These are phyloP conservation scores for Lachancea sp. DNA, from an alignment of 805 yeast genomes.

Conservation along the genomic window DNA sequence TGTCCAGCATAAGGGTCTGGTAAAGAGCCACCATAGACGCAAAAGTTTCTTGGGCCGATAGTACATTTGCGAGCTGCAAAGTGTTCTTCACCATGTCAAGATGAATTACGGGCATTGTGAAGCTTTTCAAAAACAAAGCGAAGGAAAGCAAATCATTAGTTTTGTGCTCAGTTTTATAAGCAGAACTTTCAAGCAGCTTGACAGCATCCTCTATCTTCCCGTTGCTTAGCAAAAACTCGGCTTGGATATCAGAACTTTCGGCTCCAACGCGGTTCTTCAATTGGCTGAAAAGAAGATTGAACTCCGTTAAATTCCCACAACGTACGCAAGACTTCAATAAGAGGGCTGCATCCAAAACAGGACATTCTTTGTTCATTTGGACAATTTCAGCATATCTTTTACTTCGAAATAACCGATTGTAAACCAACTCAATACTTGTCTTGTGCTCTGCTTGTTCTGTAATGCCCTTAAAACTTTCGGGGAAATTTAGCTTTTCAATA, in stretches of 20 bases:
- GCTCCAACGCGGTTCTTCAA: conserved; percentile 15
- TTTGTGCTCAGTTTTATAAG: conserved; percentile 14
- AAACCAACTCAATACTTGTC: conserved; percentile 19
- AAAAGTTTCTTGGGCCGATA: conserved; percentile 21
- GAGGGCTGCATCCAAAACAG: conserved; percentile 22
- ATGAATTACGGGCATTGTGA: conserved; percentile 11
- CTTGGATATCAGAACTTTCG: conserved; percentile 15
- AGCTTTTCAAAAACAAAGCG: conserved; percentile 23
- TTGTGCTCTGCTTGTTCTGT: conserved; percentile 27
- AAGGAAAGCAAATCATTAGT: conserved; percentile 21
- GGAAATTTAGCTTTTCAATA: conserved; percentile 22
- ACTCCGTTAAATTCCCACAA: conserved; percentile 20
- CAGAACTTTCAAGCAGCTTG: conserved; percentile 12
- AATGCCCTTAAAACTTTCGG: conserved; percentile 25
- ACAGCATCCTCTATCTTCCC: conserved; percentile 21
- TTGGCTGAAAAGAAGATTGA: conserved; percentile 14
- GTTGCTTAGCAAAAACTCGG: conserved; percentile 22
- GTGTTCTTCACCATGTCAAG: conserved; percentile 20
- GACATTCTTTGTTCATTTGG: conserved; percentile 22
- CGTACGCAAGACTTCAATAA: conserved; percentile 25
- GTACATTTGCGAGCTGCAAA: conserved; percentile 25
- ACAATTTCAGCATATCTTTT: conserved; percentile 18
- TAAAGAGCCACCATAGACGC: conserved; percentile 17
- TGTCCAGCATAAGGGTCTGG: conserved; percentile 4
- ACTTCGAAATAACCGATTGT: conserved; percentile 16